These are phyloP conservation scores for Magnaporthiopsis rhizophila DNA, from an alignment of 2,329 filamentous ascomycete genomes.

Conservation along the genomic window DNA sequence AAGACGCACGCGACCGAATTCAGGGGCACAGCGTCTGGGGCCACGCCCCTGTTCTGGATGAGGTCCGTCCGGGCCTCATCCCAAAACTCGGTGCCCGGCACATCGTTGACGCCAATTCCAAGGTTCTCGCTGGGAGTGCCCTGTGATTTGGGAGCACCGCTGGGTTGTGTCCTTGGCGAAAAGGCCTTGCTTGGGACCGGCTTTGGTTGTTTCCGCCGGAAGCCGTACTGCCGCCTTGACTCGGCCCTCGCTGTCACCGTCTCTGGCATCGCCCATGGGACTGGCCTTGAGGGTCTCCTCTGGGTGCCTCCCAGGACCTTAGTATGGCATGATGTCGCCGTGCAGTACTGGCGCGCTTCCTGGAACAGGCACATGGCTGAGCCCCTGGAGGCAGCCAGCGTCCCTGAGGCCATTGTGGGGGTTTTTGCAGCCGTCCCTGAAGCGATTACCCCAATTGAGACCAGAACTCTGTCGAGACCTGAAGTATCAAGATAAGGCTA, in stretches of 20 bases:
- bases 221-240: not conserved
- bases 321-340: not conserved
- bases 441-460: too few species aligned
- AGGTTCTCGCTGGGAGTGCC: not conserved
- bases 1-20: not conserved
- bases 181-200: not conserved
- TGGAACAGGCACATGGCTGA: not conserved
- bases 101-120: too few species aligned
- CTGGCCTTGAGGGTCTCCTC: not conserved
- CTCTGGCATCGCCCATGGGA: not conserved
- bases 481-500: too few species aligned
- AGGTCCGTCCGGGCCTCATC: not conserved
- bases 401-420: not conserved
- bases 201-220: not conserved
- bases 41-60: not conserved
- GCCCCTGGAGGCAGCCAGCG: not conserved
- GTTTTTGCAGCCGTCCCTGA: not conserved
- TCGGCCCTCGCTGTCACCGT: not conserved
- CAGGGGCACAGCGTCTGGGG: not conserved
- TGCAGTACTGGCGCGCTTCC: not conserved
- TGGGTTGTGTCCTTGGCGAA: not conserved
- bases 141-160: not conserved
- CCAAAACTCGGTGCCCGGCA: not conserved
- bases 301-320: not conserved
- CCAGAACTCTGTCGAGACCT: too few species aligned